phyloP scores from a whole-genome alignment of 1,284 basidiomycete genomes.

The Cryptococcus sp. region DNA sequence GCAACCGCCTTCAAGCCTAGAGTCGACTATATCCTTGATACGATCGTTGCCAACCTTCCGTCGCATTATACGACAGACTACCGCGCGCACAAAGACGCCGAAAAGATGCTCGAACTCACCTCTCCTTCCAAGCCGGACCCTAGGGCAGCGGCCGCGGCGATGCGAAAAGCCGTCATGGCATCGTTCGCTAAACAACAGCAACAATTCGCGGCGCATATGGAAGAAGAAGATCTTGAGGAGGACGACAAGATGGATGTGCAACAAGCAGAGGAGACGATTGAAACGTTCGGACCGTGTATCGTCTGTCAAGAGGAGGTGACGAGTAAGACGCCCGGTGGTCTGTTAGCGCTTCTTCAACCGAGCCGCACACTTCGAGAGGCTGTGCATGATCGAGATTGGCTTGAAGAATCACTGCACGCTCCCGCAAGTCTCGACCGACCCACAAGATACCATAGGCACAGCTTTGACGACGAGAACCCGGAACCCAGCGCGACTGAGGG shows the following conservation, averaged over 20 bases:
- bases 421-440: constrained; percentile 68
- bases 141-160: constrained; percentile 37
- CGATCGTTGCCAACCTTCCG: constrained; percentile 60
- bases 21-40: constrained; percentile 71
- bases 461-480: constrained; percentile 10
- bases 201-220: constrained; percentile 60
- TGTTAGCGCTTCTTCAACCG: constrained; percentile 85
- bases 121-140: constrained; percentile 33
- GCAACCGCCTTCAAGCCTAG: constrained; percentile 71
- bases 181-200: constrained; percentile 90
- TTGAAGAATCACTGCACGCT: constrained; percentile 72
- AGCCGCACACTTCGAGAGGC: constrained; percentile 83
- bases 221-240: constrained; percentile 58
- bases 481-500: constrained; percentile 54
- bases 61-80: constrained; percentile 57
- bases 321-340: constrained; percentile 74
- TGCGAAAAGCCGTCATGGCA: constrained; percentile 86
- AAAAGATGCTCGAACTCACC: constrained; percentile 53
- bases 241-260: constrained; percentile 56
- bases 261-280: constrained; percentile 54
- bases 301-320: constrained; percentile 95
- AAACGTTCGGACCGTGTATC: constrained; percentile 83
- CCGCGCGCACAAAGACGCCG: constrained; percentile 51
- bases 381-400: constrained; percentile 67
- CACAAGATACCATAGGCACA: constrained; percentile 35